phyloP scores from a whole-genome alignment of 148 eudicot genomes.

The Vaccinium vitisidaea region DNA sequence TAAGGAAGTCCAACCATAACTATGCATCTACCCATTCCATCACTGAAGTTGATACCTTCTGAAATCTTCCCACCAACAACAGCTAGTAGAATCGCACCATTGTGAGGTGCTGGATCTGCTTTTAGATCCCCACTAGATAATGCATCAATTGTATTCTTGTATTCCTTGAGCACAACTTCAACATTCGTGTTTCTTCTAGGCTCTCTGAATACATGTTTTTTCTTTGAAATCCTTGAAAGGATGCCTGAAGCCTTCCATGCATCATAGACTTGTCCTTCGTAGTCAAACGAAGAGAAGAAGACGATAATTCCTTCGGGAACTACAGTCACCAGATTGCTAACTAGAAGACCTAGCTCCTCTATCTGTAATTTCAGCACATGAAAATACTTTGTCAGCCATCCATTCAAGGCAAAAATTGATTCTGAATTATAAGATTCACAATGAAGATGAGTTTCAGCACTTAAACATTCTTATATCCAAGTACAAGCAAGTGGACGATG shows the following conservation, averaged over 20 bases:
- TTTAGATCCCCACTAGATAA: conserved; percentile 26
- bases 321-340: conserved; percentile 70
- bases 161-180: conserved; percentile 65
- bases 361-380: conserved; percentile 48
- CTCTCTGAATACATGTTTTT: conserved; percentile 76
- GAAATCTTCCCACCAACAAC: conserved; percentile 97
- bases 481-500: background rate
- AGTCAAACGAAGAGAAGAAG: conserved; percentile 93
- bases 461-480: background rate
- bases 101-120: conserved; percentile 39
- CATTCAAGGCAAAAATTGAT: background rate
- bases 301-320: conserved; percentile 88
- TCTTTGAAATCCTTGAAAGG: conserved; percentile 66
- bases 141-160: conserved; percentile 62
- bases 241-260: conserved; percentile 85
- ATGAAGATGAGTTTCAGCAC: background rate
- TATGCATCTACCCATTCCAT: conserved; percentile 92
- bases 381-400: conserved; percentile 14
- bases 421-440: background rate
- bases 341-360: conserved; percentile 82
- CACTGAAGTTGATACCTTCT: conserved; percentile 96
- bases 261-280: conserved; percentile 68
- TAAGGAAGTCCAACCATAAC: conserved; percentile 96
- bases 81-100: conserved; percentile 79
- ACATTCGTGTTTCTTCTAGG: conserved; percentile 78